Evolutionary conservation across 108 stramenopile species (phyloP), one percentile per base, ranked within the genome.

Genomic region (Nitzschia palea): DNA sequence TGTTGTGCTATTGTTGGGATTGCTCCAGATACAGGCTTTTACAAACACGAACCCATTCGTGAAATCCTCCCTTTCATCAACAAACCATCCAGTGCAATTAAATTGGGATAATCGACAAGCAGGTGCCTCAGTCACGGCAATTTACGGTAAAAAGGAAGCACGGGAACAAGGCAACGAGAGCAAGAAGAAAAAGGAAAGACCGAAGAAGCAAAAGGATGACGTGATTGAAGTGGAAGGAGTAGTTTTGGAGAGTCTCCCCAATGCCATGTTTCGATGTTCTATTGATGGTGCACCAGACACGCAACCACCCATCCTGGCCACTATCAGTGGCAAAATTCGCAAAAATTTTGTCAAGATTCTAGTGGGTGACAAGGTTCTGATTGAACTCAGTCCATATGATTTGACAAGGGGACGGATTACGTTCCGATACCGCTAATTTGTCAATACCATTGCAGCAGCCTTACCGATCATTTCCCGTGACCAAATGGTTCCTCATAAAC

Each of bases 381-480:
- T 97, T 62, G 96, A 97, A 74, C 68, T 97, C 51, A 92, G 89
- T 80, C 90, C 93, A 25, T 95, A 97, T 77, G 96, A 97, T 81
- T 82, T 95, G 73, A 95, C 96, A 23, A 76, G 94, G n/a, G 96
- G 96, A 29, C 73, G 96, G 50, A 97, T 97, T 64, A 93, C 94
- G 12, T 97, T 90, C 75, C 82, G 96, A 55, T 85, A 88, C 57
- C 86, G 94, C 62, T 91, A 87, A 55, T n/a, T n/a, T n/a, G n/a
- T n/a, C n/a, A n/a, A n/a, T n/a, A n/a, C n/a, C n/a, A n/a, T n/a
- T n/a, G n/a, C n/a, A n/a, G n/a, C n/a, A n/a, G n/a, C n/a, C n/a
- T n/a, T n/a, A n/a, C n/a, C n/a, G n/a, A n/a, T n/a, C n/a, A n/a
- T n/a, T n/a, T n/a, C n/a, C n/a, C n/a, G n/a, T n/a, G n/a, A n/a